These are phyloP conservation scores for Diaporthe capsici DNA, from an alignment of 2,329 filamentous ascomycete genomes.

Conservation along the genomic window DNA sequence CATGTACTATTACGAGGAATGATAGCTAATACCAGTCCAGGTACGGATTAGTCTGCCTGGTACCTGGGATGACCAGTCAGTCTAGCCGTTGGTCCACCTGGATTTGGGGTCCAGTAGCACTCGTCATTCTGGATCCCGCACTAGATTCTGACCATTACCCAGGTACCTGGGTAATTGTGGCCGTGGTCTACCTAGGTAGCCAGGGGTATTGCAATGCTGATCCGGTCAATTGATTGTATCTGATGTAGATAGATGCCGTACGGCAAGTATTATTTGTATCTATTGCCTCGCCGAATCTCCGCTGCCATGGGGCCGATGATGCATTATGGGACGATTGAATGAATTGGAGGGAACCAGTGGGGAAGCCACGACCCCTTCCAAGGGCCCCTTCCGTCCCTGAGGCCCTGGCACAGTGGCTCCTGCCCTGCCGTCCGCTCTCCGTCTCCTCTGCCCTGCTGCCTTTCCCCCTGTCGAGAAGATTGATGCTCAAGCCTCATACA, in stretches of 20 bases:
- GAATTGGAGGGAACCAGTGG: slow-evolving; percentile 33
- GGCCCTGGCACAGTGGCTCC: slow-evolving; percentile 4
- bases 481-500: background rate
- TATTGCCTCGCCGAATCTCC: slow-evolving; percentile 32
- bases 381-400: slow-evolving; percentile 4
- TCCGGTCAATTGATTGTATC: background rate
- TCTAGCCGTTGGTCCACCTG: background rate
- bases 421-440: background rate
- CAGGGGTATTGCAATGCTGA: background rate
- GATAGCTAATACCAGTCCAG: background rate
- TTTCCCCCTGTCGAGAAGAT: background rate
- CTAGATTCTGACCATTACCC: background rate
- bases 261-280: background rate
- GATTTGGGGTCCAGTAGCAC: background rate
- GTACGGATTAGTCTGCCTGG: background rate
- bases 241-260: background rate
- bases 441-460: background rate
- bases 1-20: slow-evolving; percentile 20
- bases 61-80: background rate
- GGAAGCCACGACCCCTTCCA: slow-evolving; percentile 5
- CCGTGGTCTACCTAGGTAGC: background rate
- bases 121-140: background rate
- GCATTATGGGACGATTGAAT: slow-evolving; percentile 13
- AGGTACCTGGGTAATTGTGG: background rate
- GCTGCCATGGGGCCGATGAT: slow-evolving; percentile 28